Evolutionary conservation across 2,329 filamentous ascomycete genomes (phyloP).

Genomic region (Elsinoe fawcettii): DNA sequence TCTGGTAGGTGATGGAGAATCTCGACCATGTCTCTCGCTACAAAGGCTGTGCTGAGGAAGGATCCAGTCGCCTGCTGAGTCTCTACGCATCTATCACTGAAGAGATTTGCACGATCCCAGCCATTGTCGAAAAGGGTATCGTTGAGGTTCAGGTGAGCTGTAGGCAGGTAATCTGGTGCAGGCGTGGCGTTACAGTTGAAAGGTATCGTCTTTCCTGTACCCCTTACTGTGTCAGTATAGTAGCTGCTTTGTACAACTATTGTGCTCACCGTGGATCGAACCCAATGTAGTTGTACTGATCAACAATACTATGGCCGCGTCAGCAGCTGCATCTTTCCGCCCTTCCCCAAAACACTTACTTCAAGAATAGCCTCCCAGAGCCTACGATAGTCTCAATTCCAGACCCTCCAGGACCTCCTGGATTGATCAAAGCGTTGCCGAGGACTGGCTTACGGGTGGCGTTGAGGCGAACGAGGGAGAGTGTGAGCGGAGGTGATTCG

Average conservation of each 20-base stretch:
- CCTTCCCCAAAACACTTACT: not conserved
- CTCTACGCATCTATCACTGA: slow-evolving; percentile 24
- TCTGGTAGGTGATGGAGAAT: slow-evolving; percentile 35
- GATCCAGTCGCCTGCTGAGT: slow-evolving; percentile 30
- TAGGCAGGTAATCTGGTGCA: slow-evolving; percentile 14
- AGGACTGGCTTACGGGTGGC: slow-evolving; percentile 37
- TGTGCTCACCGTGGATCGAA: slow-evolving; percentile 38
- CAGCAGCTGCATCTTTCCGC: not conserved
- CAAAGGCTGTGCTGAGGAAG: slow-evolving; percentile 40
- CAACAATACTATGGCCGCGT: slow-evolving; percentile 18
- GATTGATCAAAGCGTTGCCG: slow-evolving; percentile 36
- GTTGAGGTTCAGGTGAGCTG: slow-evolving; percentile 25
- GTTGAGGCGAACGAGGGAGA: slow-evolving; percentile 41
- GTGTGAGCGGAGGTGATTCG: slow-evolving; percentile 25
- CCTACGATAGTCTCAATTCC: slow-evolving; percentile 29
- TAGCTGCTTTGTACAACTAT: slow-evolving; percentile 31
- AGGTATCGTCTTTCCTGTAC: not conserved
- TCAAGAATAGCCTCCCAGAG: slow-evolving; percentile 17
- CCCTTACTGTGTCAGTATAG: not conserved
- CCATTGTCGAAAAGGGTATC: slow-evolving; percentile 36
- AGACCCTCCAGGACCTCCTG: slow-evolving; percentile 38
- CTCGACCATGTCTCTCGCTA: slow-evolving; percentile 44
- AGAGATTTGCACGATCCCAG: slow-evolving; percentile 36
- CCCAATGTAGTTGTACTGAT: slow-evolving; percentile 37
- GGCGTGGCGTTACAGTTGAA: not conserved